Evolutionary conservation across 371 early-diverging fungal genomes (phyloP).

Genomic region (Mucor irregularis): DNA sequence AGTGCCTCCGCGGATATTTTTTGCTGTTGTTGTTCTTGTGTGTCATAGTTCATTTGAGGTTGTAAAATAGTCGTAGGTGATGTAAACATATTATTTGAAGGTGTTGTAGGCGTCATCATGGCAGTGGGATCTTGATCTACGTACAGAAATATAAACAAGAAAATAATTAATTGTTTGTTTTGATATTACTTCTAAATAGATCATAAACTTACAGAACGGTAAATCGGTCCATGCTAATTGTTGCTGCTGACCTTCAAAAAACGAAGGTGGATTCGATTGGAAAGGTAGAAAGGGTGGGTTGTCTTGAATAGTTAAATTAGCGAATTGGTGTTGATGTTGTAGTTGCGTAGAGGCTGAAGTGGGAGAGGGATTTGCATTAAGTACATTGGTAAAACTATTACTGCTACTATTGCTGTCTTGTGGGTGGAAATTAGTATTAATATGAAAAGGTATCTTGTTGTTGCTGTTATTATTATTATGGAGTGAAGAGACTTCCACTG

Average conservation of each 20-base stretch:
- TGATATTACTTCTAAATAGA: background rate
- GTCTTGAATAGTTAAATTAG: background rate
- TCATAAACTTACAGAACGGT: slow-evolving; percentile 18
- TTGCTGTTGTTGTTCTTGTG: background rate
- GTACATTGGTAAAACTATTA: background rate
- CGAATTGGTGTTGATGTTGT: background rate
- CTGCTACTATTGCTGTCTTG: no score
- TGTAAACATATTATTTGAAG: slow-evolving; percentile 6
- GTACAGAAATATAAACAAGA: no score
- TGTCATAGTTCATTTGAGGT: background rate
- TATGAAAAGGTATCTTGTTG: no score
- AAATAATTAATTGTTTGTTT: background rate
- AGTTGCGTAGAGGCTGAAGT: no score
- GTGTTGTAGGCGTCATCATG: slow-evolving; percentile 9
- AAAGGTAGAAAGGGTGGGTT: slow-evolving; percentile 1
- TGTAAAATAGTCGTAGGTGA: background rate
- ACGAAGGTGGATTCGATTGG: background rate
- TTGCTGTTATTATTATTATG: background rate
- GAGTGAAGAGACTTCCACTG: background rate
- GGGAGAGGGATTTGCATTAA: background rate
- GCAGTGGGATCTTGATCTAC: slow-evolving; percentile 5
- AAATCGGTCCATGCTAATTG: slow-evolving; percentile 6
- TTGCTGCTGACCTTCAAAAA: slow-evolving; percentile 12
- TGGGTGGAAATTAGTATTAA: no score
- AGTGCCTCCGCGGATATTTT: slow-evolving; percentile 46